phyloP scores from a whole-genome alignment of 139 green algal species.

The Coelastrella sp. region DNA sequence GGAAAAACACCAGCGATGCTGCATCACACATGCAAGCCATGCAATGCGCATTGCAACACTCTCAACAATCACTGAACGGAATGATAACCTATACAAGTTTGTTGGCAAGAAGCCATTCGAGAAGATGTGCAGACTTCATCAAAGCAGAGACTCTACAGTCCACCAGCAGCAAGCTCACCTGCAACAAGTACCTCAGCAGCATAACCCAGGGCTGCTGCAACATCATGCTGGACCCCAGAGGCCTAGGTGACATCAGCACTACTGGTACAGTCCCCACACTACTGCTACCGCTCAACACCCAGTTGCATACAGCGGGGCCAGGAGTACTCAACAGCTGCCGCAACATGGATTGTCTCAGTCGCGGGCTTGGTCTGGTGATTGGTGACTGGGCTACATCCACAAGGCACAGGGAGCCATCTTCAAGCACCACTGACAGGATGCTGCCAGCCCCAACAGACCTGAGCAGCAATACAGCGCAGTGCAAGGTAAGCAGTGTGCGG shows the following conservation, averaged over 20 bases:
- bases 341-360: neutral
- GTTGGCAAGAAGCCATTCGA: neutral
- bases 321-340: conserved; percentile 45
- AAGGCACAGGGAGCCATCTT: conserved; percentile 64
- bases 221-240: conserved; percentile 68
- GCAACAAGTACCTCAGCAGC: conserved; percentile 82
- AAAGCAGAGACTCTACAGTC: too few species aligned
- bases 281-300: conserved; percentile 5
- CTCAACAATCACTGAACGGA: neutral
- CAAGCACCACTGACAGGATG: conserved; percentile 61
- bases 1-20: neutral
- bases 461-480: neutral
- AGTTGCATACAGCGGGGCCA: neutral
- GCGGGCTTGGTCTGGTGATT: neutral
- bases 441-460: conserved; percentile 53
- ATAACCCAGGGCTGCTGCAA: conserved; percentile 74
- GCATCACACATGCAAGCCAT: neutral
- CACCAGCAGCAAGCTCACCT: conserved; percentile 52
- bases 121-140: too few species aligned
- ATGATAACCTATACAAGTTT: neutral
- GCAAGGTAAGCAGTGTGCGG: too few species aligned
- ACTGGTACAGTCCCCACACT: neutral
- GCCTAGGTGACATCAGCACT: conserved; percentile 44
- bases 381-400: conserved; percentile 54
- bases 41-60: neutral